Evolutionary conservation across 768 basidiomycete species (phyloP).

Genomic region (Hemileccinum impolitum): DNA sequence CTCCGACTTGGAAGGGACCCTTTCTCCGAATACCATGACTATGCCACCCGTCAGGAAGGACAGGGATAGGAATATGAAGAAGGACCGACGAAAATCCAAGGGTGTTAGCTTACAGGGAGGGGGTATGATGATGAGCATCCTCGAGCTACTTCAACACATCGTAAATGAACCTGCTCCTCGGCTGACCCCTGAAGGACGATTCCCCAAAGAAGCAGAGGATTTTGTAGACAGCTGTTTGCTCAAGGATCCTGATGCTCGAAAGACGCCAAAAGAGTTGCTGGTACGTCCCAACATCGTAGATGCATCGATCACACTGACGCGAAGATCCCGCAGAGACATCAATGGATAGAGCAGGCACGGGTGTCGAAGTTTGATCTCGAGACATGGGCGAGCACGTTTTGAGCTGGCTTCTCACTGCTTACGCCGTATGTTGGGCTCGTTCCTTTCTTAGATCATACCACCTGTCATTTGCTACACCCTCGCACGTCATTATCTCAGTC

Average conservation of each 20-base stretch:
- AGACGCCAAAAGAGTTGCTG: conserved; percentile 84
- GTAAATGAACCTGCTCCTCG: conserved; percentile 97
- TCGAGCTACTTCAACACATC: conserved; percentile 95
- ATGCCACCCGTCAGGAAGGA: conserved; percentile 35
- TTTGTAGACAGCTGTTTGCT: conserved; percentile 89
- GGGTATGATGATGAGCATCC: conserved; percentile 96
- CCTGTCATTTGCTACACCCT: conserved; percentile 26
- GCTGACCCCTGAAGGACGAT: conserved; percentile 70
- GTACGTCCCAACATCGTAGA: conserved; percentile 35
- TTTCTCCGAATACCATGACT: conserved; percentile 62
- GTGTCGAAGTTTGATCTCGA: conserved; percentile 66
- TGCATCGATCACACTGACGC: conserved; percentile 8
- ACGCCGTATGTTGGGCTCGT: conserved; percentile 7
- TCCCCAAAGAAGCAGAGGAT: conserved; percentile 68
- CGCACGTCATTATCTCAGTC: conserved; percentile 30
- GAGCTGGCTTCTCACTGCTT: conserved; percentile 25
- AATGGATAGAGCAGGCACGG: conserved; percentile 69
- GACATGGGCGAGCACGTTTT: conserved; percentile 78
- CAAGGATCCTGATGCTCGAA: conserved; percentile 84
- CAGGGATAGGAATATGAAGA: conserved; percentile 52
- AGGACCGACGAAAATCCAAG: conserved; percentile 83
- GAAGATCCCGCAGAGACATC: conserved; percentile 50
- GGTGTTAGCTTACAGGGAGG: conserved; percentile 94
- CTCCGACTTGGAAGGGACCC: conserved; percentile 77
- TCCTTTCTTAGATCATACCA: conserved; percentile 24